Percentiles rank a stretch among this genome's conserved stretches.
Conservation (phyloP, 2,329 filamentous ascomycete genomes). For the Aureobasidium melanogenum region DNA sequence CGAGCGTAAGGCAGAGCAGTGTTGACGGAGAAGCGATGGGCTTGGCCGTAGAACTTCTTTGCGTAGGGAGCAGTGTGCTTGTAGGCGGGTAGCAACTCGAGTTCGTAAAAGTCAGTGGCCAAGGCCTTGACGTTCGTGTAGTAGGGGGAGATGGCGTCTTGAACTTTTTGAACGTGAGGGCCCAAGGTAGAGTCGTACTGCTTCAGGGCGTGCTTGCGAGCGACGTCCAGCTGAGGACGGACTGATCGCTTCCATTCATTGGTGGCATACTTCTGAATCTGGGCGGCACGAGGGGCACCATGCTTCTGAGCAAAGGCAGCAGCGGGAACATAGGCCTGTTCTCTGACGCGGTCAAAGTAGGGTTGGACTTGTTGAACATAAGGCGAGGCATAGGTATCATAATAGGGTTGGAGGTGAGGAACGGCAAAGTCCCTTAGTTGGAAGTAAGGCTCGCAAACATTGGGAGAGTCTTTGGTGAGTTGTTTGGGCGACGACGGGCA, state of each 20-base stretch:
- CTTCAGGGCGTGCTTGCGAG: conserved; percentile 50
- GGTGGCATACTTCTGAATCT: conserved; percentile 56
- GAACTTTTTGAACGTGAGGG: conserved; percentile 60
- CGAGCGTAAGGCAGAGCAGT: conserved; percentile 64
- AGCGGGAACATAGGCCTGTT: conserved; percentile 58
- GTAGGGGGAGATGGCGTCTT: conserved; percentile 58
- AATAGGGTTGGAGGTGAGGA: conserved; percentile 78
- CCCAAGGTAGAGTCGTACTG: conserved; percentile 65
- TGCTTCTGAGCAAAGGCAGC: conserved; percentile 59
- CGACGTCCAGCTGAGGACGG: conserved; percentile 62
- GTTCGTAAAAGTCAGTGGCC: conserved; percentile 59
- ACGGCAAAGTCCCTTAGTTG: conserved; percentile 56
- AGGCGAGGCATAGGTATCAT: conserved; percentile 71
- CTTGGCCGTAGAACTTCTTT: conserved; percentile 56
- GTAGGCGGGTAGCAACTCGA: conserved; percentile 68
- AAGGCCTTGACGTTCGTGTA: conserved; percentile 57
- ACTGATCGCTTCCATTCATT: conserved; percentile 72
- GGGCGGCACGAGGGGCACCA: conserved; percentile 62
- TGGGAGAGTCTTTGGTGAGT: conserved; percentile 61
- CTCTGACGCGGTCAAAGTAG: conserved; percentile 53
- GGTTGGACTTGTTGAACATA: conserved; percentile 71
- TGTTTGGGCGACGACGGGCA: conserved; percentile 65
- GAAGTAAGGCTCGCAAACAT: conserved; percentile 73
- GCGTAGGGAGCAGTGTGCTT: conserved; percentile 65
- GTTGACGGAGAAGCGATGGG: conserved; percentile 57